Base-by-base conservation (phyloP, 306 rosid species). In the Phaseolus lunatus region DNA sequence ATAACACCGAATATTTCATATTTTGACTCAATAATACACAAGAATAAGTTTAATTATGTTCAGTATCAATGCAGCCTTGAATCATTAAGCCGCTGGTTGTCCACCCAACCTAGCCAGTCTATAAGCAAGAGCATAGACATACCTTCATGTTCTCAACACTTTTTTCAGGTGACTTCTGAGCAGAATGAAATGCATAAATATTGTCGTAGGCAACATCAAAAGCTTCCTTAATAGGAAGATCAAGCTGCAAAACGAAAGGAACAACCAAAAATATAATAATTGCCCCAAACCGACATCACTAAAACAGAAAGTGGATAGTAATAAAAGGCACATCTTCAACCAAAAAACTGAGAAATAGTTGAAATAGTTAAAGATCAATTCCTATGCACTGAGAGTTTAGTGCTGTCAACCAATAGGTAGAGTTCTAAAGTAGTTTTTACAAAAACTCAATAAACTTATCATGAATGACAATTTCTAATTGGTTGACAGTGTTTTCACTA, bases 101-200 rank as follows among this genome's bases (percentile, higher is more conserved):
- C 53, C 20, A 49, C 20, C 56, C 37, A 78, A 62, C 56, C 23
- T 10, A 80, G 15, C 7, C 6, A 14, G 39, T 13, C 37, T 13
- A 68, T 29, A 69, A 57, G 26, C 72, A 69, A 73, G 73, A 73
- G 48, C 24, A 78, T 44, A 2, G 64, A 83, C 92, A 77, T 87
- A 90, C 99, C 81, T 89, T 89, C 99, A 95, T 95, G 86, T 95
- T 90, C 87, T 95, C 97, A 35, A 95, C 88, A 85, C 79, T 86
- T 84, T 45, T 87, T 75, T 90, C 96, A 27, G 81, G 83, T 29
- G 94, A 87, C 86, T 90, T 92, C 85, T 95, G 99, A 78, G 92
- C 91, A 77, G 85, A 87, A 88, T 92, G 99, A 84, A 95, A 92
- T 19, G 99, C 99, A 80, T 87, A 88, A 76, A 95, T 95, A 71